Conservation (phyloP, 257 asterid species). For the Perilla frutescens region DNA sequence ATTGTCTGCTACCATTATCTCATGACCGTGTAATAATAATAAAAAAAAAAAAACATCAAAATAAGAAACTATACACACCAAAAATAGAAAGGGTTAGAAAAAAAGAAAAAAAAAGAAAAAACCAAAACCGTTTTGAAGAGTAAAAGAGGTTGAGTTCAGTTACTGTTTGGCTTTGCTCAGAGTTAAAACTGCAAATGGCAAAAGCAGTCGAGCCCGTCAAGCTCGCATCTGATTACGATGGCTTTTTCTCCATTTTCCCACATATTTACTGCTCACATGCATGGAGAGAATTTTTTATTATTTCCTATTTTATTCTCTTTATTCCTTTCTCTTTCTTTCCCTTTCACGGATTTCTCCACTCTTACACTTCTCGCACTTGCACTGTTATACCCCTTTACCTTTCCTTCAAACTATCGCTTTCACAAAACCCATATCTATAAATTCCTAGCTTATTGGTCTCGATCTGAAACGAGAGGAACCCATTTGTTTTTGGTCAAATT, state of each 20-base stretch:
- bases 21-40: no score
- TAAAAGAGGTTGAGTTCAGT: neutral
- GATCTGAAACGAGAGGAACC: constrained; percentile 36
- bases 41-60: no score
- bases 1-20: no score
- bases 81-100: neutral
- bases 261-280: constrained; percentile 36
- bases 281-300: constrained; percentile 18
- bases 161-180: neutral
- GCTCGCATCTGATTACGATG: constrained; percentile 43
- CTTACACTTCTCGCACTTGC: constrained; percentile 24
- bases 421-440: constrained; percentile 28
- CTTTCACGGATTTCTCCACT: constrained; percentile 27
- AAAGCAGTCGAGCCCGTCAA: constrained; percentile 36
- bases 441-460: constrained; percentile 4
- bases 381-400: constrained; percentile 11
- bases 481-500: constrained; percentile 12
- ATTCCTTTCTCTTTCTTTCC: neutral
- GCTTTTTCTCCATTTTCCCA: constrained; percentile 27
- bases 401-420: constrained; percentile 27
- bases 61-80: neutral
- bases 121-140: neutral
- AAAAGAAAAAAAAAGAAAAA: no score
- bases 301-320: neutral
- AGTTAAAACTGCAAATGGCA: constrained; percentile 16